Evolutionary conservation across 1,284 basidiomycete genomes (phyloP).

Genomic region (Austropuccinia psidii): DNA sequence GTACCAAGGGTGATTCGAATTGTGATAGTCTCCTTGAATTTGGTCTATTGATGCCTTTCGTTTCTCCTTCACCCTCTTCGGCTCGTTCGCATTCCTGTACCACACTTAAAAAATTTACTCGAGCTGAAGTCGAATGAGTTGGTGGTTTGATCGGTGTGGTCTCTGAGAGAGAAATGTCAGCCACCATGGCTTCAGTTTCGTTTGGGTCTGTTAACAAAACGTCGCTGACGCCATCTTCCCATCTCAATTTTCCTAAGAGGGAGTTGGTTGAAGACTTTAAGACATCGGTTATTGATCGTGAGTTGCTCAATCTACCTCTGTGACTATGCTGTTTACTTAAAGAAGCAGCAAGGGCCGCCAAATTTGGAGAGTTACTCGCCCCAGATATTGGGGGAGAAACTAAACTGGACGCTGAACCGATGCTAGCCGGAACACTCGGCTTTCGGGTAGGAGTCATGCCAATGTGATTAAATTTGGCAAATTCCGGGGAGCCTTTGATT

Average conservation of each 20-base stretch:
- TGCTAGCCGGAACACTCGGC: background rate
- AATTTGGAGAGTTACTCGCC: background rate
- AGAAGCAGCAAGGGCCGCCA: slow-evolving; percentile 24
- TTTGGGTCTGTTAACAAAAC: slow-evolving; percentile 21
- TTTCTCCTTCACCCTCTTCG: background rate
- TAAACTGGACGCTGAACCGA: background rate
- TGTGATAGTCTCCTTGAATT: too few relatives aligned
- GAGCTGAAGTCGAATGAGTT: slow-evolving; percentile 18
- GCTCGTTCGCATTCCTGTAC: slow-evolving; percentile 5
- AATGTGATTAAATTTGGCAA: background rate
- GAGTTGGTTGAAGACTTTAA: slow-evolving; percentile 28
- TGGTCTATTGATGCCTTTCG: background rate
- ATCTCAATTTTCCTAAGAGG: slow-evolving; percentile 5
- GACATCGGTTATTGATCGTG: slow-evolving; percentile 16
- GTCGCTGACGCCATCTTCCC: slow-evolving; percentile 30
- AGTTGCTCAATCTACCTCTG: background rate
- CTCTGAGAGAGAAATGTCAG: slow-evolving; percentile 24
- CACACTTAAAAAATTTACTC: slow-evolving; percentile 19
- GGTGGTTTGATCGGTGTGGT: slow-evolving; percentile 10
- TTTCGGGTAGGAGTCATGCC: slow-evolving; percentile 1
- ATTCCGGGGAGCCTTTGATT: background rate
- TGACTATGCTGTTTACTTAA: slow-evolving; percentile 24
- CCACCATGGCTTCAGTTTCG: slow-evolving; percentile 35
- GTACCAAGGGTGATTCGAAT: too few relatives aligned
- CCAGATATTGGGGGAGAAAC: background rate